Evolutionary conservation across 257 asterid species (phyloP), one percentile per base, ranked within the genome.

Genomic region (Prunella vulgaris): DNA sequence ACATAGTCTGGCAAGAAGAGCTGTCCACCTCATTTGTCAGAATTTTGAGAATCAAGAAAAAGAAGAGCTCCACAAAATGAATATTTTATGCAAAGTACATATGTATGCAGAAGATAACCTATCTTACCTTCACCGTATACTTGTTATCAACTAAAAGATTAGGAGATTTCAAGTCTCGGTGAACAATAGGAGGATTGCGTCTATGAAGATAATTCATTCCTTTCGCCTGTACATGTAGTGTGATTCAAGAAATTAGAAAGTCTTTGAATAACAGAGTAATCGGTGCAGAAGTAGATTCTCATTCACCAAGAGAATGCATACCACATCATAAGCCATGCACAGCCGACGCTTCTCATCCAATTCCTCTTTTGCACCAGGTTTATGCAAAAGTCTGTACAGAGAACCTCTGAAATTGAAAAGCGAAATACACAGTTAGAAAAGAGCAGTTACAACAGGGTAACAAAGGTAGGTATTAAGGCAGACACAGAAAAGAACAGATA

Each of bases 161-260:
- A 40, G 98, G 98, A 75, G 98, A 92, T 82, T 92, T 92, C 74
- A 92, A 76, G 81, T 92, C 98, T 9, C 98, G 83, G 48, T 92
- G 98, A 81, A 92, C 97, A 78, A 92, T 76, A 30, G 98, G 98
- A 76, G 98, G 98, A 60, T 83, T 92, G 76, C 84, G 82, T 75
- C 82, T 90, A 79, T 92, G 98, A 80, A 92, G 97, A 84, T 92
- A 90, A 80, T 88, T 92, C 97, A 92, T 88, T 64, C 97, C 98
- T 68, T 90, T 90, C 40, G 94, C 97, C 98, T 92, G 90, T 64
- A 83, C 24, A 65, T 72, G 44, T 77, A 9, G 54, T 17, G 42
- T 5, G 48, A 57, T 17, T 25, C 32, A 49, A 59, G 44, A 64
- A 35, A 53, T 64, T 27, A 78, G 74, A 71, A 63, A 15, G 52